Percentiles rank a stretch among this genome's conserved stretches.
These are phyloP conservation scores for Neurospora sublineolata DNA, from an alignment of 495 filamentous ascomycete genomes.

Conservation along the genomic window DNA sequence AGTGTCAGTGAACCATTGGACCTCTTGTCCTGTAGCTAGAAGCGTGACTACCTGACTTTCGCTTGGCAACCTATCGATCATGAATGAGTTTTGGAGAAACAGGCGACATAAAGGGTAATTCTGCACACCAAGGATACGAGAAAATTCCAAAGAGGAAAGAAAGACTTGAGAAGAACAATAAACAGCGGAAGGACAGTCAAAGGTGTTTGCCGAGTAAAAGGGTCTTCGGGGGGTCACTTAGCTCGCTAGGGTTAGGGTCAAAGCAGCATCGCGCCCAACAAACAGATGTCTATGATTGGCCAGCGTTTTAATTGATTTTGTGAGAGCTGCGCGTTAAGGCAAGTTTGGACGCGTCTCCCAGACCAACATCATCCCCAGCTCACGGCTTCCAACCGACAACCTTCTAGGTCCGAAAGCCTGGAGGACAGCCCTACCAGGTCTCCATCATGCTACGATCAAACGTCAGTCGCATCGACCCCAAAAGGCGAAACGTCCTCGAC, in stretches of 20 bases:
- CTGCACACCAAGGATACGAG: no score
- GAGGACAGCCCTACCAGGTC: neutral
- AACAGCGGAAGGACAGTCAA: neutral
- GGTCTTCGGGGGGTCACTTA: no score
- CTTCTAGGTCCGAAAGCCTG: neutral
- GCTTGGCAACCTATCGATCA: neutral
- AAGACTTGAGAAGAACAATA: no score
- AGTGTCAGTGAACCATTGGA: neutral
- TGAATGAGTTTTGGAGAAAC: neutral
- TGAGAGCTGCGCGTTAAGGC: neutral
- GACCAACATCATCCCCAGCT: neutral
- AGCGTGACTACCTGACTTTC: neutral
- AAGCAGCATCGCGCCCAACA: neutral
- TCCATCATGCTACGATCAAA: slow-evolving; percentile 62
- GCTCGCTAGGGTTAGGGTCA: neutral
- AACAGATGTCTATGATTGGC: neutral
- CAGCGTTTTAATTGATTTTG: neutral
- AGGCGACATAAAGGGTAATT: no score
- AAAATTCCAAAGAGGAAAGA: no score
- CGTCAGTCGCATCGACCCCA: slow-evolving; percentile 63
- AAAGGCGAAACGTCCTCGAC: slow-evolving; percentile 62
- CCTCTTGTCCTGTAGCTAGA: neutral
- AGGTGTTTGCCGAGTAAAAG: neutral
- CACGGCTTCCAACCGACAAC: neutral
- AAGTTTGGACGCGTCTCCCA: neutral